phyloP scores from a whole-genome alignment of 78 protist genomes.

The Pirum gemmata region DNA sequence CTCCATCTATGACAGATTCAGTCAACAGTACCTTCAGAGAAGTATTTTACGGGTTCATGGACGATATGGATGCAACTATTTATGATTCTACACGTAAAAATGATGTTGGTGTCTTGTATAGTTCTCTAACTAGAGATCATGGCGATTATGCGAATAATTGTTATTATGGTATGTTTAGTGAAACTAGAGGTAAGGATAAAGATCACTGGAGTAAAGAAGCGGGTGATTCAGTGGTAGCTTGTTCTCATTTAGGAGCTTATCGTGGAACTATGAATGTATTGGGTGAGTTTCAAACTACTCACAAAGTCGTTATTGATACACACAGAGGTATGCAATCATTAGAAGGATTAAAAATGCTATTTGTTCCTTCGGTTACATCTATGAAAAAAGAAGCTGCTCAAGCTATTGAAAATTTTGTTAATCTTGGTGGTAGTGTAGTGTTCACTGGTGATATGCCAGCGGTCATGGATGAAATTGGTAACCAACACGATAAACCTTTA shows the following conservation, averaged over 20 bases:
- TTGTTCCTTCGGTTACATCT: conserved; percentile 1
- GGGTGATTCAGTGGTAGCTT: background rate
- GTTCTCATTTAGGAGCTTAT: conserved; percentile 22
- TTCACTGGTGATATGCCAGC: conserved; percentile 18
- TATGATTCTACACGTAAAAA: background rate
- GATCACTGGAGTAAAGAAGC: background rate
- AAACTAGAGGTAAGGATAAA: too few species aligned
- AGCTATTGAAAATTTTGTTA: background rate
- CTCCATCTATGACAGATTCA: conserved; percentile 15
- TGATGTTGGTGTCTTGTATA: background rate
- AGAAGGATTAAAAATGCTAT: background rate
- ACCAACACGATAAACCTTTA: background rate
- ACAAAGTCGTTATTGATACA: background rate
- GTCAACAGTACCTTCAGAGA: conserved; percentile 1
- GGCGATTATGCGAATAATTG: background rate
- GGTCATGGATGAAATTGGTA: conserved; percentile 17
- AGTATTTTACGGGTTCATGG: background rate
- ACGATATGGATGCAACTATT: background rate
- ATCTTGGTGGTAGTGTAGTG: conserved; percentile 4
- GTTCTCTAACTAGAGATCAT: conserved; percentile 9
- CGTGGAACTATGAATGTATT: conserved; percentile 4
- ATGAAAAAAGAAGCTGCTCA: background rate
- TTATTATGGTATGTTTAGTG: conserved; percentile 15
- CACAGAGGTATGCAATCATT: background rate
- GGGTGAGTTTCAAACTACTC: background rate